These are phyloP conservation scores for Fusarium sp. DNA, from an alignment of 2,329 filamentous ascomycete genomes.

Conservation along the genomic window DNA sequence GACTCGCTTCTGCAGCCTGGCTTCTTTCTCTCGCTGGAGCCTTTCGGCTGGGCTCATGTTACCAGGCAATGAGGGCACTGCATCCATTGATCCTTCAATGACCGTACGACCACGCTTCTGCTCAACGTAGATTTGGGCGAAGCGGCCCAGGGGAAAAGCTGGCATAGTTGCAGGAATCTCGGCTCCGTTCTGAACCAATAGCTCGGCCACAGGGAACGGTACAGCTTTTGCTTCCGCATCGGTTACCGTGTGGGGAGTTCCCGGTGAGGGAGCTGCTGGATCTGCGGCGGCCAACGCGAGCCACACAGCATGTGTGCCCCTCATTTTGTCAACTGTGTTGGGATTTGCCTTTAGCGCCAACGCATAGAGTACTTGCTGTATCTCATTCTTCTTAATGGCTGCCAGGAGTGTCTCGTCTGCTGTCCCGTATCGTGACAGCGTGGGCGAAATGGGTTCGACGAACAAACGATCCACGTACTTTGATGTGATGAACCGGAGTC, in stretches of 20 bases:
- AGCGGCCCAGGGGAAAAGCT: constrained; percentile 82
- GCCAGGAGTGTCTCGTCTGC: constrained; percentile 90
- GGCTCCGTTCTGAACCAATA: constrained; percentile 92
- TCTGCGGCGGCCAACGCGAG: constrained; percentile 92
- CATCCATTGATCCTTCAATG: constrained; percentile 61
- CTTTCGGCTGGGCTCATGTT: constrained; percentile 56
- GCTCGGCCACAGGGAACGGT: constrained; percentile 88
- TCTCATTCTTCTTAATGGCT: constrained; percentile 95
- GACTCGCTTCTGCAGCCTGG: constrained; percentile 78
- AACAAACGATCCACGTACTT: constrained; percentile 91
- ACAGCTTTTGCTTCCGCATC: constrained; percentile 62
- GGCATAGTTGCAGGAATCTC: constrained; percentile 81
- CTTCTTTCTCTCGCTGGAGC: constrained; percentile 70
- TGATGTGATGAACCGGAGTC: constrained; percentile 91
- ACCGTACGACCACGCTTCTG: constrained; percentile 68
- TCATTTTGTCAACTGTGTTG: constrained; percentile 84
- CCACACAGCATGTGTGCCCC: constrained; percentile 89
- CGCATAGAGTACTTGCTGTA: constrained; percentile 91
- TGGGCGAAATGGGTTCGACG: constrained; percentile 79
- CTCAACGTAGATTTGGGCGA: constrained; percentile 85
- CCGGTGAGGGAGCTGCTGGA: constrained; percentile 76
- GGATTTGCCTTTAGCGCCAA: constrained; percentile 87
- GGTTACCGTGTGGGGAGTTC: constrained; percentile 53
- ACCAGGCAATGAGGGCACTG: constrained; percentile 67
- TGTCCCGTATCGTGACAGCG: constrained; percentile 77